Base-by-base conservation (phyloP, 2,329 filamentous ascomycete genomes). In the Diaporthe sp. region DNA sequence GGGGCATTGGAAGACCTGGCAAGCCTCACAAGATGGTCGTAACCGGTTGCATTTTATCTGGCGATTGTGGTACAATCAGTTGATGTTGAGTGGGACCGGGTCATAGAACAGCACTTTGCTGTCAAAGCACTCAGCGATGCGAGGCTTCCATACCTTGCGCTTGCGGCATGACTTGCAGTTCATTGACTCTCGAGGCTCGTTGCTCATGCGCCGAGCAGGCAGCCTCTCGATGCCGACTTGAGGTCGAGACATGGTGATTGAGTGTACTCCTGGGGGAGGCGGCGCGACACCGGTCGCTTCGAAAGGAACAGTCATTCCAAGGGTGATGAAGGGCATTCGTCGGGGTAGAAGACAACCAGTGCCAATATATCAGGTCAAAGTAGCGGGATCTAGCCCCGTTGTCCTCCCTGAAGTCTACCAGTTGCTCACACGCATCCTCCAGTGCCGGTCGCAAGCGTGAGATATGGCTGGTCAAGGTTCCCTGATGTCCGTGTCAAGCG, bases 131-230 rank as follows among this genome's bases (percentile, higher is more conserved):
- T 20, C 34, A 34, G 47, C 37, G 28, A 17, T 31, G 51, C 71
- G 71, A 76, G 25, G 65, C 12, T n/a, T 22, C 76, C 86, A 65
- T 85, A 96, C 95, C 93, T 98, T 98, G 86, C 95, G 90, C 85
- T 97, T 97, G 80, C 95, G 91, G 87, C 95, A 98, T 74, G 94
- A 97, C 85, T 98, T 97, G 91, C 95, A 98, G 84, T 98, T 98
- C 95, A 98, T 98, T 47, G 94, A 94, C 87, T 97, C 95, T 81
- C 94, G 92, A 55, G 94, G 94, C 83, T 97, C 94, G 80, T 91
- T 93, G 84, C 89, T 92, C 84, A 91, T 87, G 57, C 93, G 92
- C 78, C 93, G 91, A 73, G 92, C 89, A 37, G 94, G 93, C 79
- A 96, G 87, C 77, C 94, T 91, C 85, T 96, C 93, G 83, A 96